Base-by-base conservation (phyloP, 805 yeast species). In the Sungouiella thailandica region DNA sequence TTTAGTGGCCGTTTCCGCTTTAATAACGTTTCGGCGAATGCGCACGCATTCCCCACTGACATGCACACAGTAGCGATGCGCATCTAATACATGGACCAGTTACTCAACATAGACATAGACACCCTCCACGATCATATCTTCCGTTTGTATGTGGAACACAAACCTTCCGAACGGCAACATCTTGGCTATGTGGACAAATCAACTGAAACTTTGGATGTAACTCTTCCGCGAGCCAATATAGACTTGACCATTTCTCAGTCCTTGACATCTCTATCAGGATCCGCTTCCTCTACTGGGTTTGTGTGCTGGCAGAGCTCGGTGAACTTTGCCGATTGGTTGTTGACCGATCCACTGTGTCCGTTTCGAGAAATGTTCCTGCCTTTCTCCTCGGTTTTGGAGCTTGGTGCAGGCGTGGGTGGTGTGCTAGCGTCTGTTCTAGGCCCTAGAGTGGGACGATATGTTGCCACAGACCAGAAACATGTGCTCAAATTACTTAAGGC, bases 371-470 rank as follows among this genome's bases (percentile, higher is more conserved):
- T 34, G 14, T 20, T 50, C 36, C 25, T 24, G 23, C 34, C 43
- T 11, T 41, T 46, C 4, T 29, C 32, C 1, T 37, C 47, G 1
- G 65, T 77, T 0, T 55, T 80, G 7, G 88, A 80, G 40, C 48
- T 80, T 4, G 88, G 88, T 0, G 55, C 83, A 10, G 88, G 88
- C 0, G 69, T 70, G 0, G 64, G 76, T 3, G 84, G 80, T 0
- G 46, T 79, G 3, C 49, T 72, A 7, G 74, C 74, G 0, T 56
- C 53, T 35, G 62, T 25, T 7, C 65, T 41, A 58, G 75, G 37
- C n/a, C 62, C 40, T 0, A 37, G 11, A 45, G 62, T 39, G n/a
- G 37, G 9, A 1, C 52, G 50, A 9, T 79, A 64, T 42, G 53
- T 79, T 2, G 77, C 80, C 2, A 71, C 82, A 0, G 88, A 80